These are phyloP conservation scores for Euphorbia pulcherrima DNA, from an alignment of 345 rosid genomes.

Conservation along the genomic window DNA sequence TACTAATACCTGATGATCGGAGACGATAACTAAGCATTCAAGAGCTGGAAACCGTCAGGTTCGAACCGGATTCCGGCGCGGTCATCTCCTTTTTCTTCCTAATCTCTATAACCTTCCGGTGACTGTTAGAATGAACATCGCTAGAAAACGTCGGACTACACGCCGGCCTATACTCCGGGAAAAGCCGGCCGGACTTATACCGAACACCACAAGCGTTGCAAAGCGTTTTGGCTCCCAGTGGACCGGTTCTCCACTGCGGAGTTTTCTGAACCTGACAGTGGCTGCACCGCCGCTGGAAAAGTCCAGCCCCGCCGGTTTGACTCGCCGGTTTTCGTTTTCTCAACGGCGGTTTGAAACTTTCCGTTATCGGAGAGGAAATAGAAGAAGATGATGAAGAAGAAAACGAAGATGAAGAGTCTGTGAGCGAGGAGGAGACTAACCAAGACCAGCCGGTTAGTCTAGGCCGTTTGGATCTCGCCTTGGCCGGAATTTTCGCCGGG, in stretches of 20 bases:
- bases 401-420: conserved; percentile 29
- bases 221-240: conserved; percentile 50
- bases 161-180: conserved; percentile 59
- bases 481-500: conserved; percentile 32
- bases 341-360: conserved; percentile 17
- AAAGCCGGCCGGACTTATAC: conserved; percentile 56
- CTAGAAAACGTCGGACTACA: conserved; percentile 53
- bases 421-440: conserved; percentile 24
- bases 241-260: conserved; percentile 66
- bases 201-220: conserved; percentile 66
- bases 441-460: conserved; percentile 25
- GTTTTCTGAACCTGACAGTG: conserved; percentile 57
- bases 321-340: conserved; percentile 32
- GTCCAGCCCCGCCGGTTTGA: conserved; percentile 20
- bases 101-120: conserved; percentile 52
- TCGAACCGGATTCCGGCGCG: conserved; percentile 23
- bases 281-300: conserved; percentile 42
- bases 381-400: conserved; percentile 25
- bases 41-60: conserved; percentile 31
- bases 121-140: conserved; percentile 49
- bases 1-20: conserved; percentile 6
- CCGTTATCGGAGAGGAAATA: conserved; percentile 8
- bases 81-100: conserved; percentile 36
- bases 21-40: conserved; percentile 18
- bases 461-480: conserved; percentile 44